phyloP scores from a whole-genome alignment of 1,284 basidiomycete species.

The Naganishia sp. region DNA sequence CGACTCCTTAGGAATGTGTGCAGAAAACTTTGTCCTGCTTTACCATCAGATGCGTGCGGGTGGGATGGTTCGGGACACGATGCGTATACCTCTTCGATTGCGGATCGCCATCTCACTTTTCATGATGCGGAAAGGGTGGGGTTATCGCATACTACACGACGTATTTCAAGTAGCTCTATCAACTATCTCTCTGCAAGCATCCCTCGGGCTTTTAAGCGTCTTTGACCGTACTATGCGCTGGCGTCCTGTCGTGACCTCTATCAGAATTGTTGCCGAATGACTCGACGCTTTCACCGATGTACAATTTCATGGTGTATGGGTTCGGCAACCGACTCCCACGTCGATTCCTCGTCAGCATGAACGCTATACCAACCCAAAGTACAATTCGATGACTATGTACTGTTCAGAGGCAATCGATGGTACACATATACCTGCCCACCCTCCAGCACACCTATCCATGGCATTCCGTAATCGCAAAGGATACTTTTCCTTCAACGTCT shows the following conservation, averaged over 20 bases:
- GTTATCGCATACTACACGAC: background rate
- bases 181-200: background rate
- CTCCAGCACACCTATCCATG: too few relatives aligned
- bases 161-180: background rate
- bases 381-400: background rate
- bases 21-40: background rate
- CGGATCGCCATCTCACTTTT: background rate
- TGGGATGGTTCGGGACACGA: background rate
- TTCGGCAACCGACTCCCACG: slow-evolving; percentile 3
- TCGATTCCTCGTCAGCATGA: background rate
- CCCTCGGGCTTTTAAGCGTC: too few relatives aligned
- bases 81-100: background rate
- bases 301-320: slow-evolving; percentile 3
- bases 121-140: background rate
- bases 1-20: background rate
- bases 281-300: slow-evolving; percentile 19
- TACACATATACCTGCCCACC: slow-evolving; percentile 17
- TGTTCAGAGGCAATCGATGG: slow-evolving; percentile 29
- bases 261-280: slow-evolving; percentile 1
- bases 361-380: slow-evolving; percentile 5
- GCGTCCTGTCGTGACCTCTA: too few relatives aligned
- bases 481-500: slow-evolving; percentile 14
- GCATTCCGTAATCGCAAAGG: slow-evolving; percentile 8
- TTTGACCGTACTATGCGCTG: too few relatives aligned
- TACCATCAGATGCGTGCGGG: background rate